These are phyloP conservation scores for Cokeromyces recurvatus DNA, from an alignment of 371 early-diverging fungal genomes.

Conservation along the genomic window DNA sequence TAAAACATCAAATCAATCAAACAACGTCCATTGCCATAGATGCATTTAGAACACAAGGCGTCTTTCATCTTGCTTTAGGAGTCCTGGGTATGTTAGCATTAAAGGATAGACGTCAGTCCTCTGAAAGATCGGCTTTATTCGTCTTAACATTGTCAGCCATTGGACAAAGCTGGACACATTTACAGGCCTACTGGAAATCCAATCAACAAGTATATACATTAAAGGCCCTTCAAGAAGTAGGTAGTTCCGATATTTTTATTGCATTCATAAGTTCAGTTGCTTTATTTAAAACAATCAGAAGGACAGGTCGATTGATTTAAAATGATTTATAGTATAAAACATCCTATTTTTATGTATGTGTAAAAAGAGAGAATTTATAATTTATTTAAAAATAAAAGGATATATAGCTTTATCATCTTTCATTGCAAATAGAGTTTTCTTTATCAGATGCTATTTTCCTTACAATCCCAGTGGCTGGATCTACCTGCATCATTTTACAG, in stretches of 20 bases:
- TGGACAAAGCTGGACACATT: slow-evolving; percentile 31
- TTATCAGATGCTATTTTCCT: slow-evolving; percentile 9
- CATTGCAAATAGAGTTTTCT: slow-evolving; percentile 32
- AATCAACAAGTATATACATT: slow-evolving; percentile 21
- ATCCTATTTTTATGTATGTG: too few species aligned
- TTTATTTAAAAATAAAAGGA: too few species aligned
- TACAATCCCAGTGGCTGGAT: slow-evolving; percentile 37
- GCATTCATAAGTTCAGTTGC: slow-evolving; percentile 25
- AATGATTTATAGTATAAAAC: too few species aligned
- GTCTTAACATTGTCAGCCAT: slow-evolving; percentile 30
- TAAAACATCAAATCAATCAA: slow-evolving; percentile 11
- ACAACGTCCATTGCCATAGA: slow-evolving; percentile 21
- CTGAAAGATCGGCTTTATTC: slow-evolving; percentile 33
- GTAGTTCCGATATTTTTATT: slow-evolving; percentile 21
- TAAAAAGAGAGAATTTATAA: too few species aligned
- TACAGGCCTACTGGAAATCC: slow-evolving; percentile 18
- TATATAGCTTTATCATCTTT: too few species aligned
- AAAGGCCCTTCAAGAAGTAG: slow-evolving; percentile 27
- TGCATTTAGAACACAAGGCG: slow-evolving; percentile 29
- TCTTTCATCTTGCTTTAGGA: slow-evolving; percentile 33
- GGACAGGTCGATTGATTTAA: slow-evolving; percentile 27
- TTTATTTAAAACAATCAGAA: slow-evolving; percentile 25
- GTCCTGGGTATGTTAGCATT: slow-evolving; percentile 24
- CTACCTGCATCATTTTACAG: slow-evolving; percentile 35
- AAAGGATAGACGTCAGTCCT: slow-evolving; percentile 25